Conservation (phyloP, 1,139 yeast species). For the Yamadazyma atlantica region DNA sequence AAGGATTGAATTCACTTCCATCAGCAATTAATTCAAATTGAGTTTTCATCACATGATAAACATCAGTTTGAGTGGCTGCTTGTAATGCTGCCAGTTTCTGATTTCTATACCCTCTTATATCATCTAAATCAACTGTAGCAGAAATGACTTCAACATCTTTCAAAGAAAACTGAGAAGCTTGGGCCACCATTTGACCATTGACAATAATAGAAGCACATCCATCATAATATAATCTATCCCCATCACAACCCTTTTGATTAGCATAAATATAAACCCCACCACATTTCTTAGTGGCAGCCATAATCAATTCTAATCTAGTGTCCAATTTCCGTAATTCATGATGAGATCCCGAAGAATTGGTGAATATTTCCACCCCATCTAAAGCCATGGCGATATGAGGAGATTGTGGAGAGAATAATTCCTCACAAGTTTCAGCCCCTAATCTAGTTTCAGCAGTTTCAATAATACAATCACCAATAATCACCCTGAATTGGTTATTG, state of each 20-base stretch:
- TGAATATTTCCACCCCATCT: conserved; percentile 94
- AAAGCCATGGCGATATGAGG: conserved; percentile 91
- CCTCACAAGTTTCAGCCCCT: conserved; percentile 98
- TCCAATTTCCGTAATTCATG: conserved; percentile 90
- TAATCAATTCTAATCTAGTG: conserved; percentile 78
- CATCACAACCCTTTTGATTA: conserved; percentile 97
- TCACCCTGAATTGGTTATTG: conserved; percentile 65
- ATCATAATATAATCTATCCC: conserved; percentile 93
- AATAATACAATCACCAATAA: conserved; percentile 88
- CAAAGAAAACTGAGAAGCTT: conserved; percentile 85
- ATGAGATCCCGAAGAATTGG: conserved; percentile 95
- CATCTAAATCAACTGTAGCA: conserved; percentile 92
- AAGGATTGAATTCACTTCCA: conserved; percentile 57
- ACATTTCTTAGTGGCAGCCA: conserved; percentile 91
- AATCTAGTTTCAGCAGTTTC: conserved; percentile 81
- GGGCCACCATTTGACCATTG: conserved; percentile 89
- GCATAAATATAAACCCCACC: conserved; percentile 95
- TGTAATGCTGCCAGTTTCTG: conserved; percentile 81
- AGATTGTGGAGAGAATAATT: conserved; percentile 90
- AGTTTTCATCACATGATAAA: conserved; percentile 63
- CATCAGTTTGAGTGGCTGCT: conserved; percentile 49
- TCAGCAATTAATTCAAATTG: conserved; percentile 63
- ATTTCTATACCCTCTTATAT: conserved; percentile 79
- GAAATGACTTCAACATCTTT: conserved; percentile 89
- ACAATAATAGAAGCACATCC: conserved; percentile 95